Evolutionary conservation across 2,329 filamentous ascomycete species (phyloP).

Genomic region (Didymella segeticola): DNA sequence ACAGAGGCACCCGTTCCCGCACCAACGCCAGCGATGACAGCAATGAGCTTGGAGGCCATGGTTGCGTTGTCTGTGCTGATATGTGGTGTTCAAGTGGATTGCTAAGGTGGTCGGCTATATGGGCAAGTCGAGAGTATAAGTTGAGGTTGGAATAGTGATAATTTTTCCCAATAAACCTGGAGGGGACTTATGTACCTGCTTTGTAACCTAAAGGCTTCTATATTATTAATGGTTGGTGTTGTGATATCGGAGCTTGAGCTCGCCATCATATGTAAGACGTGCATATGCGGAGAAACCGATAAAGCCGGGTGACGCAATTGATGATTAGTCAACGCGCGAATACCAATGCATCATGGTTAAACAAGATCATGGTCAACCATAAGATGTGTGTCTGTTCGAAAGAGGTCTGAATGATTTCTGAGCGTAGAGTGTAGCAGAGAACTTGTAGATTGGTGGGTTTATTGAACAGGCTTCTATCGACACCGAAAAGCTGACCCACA

Average conservation of each 20-base stretch:
- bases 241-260: conserved; percentile 27
- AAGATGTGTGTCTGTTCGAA: not conserved
- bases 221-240: conserved; percentile 35
- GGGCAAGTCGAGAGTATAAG: not conserved
- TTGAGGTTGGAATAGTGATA: not conserved
- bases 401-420: not conserved
- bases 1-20: conserved; percentile 71
- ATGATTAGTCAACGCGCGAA: conserved; percentile 33
- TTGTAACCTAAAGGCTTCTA: conserved; percentile 12
- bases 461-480: not conserved
- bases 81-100: not conserved
- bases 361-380: too few relatives aligned
- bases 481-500: not conserved
- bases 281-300: conserved; percentile 15
- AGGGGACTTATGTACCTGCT: conserved; percentile 1
- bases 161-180: too few relatives aligned
- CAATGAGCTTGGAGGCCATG: conserved; percentile 63
- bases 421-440: not conserved
- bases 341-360: not conserved
- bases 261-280: conserved; percentile 4
- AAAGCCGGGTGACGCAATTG: conserved; percentile 34
- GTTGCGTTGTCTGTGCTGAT: not conserved
- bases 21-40: conserved; percentile 75
- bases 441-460: not conserved
- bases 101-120: not conserved